Evolutionary conservation across 208 protist genomes (phyloP).

Genomic region (Herpetomonas muscarum): DNA sequence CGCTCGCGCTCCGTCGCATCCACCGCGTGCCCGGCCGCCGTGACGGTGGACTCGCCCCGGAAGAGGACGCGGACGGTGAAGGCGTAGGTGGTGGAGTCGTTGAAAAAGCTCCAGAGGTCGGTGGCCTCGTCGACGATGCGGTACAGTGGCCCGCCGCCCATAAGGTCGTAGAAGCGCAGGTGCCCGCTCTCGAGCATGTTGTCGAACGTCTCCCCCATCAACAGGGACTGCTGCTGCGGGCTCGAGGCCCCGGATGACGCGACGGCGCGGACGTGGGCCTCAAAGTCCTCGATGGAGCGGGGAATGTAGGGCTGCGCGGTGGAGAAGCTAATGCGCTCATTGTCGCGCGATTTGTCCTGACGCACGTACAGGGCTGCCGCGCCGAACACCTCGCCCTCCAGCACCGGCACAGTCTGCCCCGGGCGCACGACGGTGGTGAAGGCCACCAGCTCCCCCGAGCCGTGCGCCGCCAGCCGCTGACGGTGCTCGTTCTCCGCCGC

Average conservation of each 20-base stretch:
- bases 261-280: neutral
- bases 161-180: constrained; percentile 16
- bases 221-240: neutral
- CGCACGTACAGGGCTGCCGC: neutral
- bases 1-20: constrained; percentile 2
- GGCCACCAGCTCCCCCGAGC: neutral
- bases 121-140: constrained; percentile 14
- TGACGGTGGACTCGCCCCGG: constrained; percentile 10
- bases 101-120: constrained; percentile 27
- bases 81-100: constrained; percentile 21
- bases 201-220: neutral
- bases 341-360: constrained; percentile 5
- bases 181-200: constrained; percentile 13
- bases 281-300: neutral
- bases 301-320: constrained; percentile 7
- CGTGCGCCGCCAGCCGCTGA: neutral
- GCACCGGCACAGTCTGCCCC: neutral
- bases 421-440: constrained; percentile 3
- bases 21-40: constrained; percentile 8
- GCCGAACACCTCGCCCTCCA: neutral
- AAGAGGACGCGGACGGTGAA: constrained; percentile 23
- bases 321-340: constrained; percentile 6
- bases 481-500: neutral
- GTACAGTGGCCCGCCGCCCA: constrained; percentile 4
- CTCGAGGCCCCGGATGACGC: neutral